Evolutionary conservation across 805 yeast genomes (phyloP), one percentile per base, ranked within the genome.

Genomic region (Kazachstania taianensis): DNA sequence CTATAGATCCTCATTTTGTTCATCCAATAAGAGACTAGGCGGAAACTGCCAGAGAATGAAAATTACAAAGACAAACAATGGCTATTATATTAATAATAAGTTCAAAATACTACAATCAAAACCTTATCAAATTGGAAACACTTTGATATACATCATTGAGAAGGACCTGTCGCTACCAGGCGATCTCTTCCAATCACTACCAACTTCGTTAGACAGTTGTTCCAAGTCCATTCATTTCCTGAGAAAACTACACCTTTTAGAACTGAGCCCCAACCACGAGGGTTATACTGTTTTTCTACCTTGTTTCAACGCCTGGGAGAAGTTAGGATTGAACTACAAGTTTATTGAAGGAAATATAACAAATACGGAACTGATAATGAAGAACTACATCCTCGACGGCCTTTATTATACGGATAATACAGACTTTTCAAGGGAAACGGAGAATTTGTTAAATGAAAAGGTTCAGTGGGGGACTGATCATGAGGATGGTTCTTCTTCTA

Each of bases 281-380:
- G 94, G 94, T 0, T 84, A 85, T 60, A 74, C 96, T 0, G 59
- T 79, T 0, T 72, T 87, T 36, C 61, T 87, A 20, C 97, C 97
- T 0, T 78, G 86, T 39, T 75, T 81, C 20, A 62, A 66, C 28
- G 71, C 87, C 0, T 86, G 95, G 94, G 67, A 69, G 16, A 54
- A 61, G 3, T 63, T 76, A 15, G 81, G 75, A 3, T 61, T 87
- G 20, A 68, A 76, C 4, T 61, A 73, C 33, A 72, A 72, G 29
- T 80, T 77, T 52, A 55, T 87, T 16, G 66, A 73, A 39, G 37
- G 55, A 2, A 72, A 84, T 44, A 62, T 61, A 1, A 59, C 72
- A 2, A 66, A 73, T 0, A 59, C 84, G 42, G 59, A 67, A n/a
- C 38, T 50, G 2, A 53, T 82, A 1, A 58, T 86, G 56, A 68